Percentiles rank a stretch among this genome's conserved stretches.
Conservation (phyloP, 345 rosid genomes). For the Syzygium grande region DNA sequence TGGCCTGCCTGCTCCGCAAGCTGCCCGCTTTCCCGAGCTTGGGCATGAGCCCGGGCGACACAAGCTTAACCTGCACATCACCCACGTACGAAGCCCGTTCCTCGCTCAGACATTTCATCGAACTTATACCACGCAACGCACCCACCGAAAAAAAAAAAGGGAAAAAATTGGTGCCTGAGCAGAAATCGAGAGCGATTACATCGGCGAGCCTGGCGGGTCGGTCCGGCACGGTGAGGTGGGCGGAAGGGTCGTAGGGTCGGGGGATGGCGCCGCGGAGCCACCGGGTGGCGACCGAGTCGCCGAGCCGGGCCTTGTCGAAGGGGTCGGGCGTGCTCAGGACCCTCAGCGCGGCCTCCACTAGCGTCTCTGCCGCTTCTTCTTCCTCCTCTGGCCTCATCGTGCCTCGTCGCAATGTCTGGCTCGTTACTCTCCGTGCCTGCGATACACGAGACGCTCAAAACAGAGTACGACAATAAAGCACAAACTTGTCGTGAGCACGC, state of each 20-base stretch:
- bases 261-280: constrained; percentile 77
- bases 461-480: too few relatives aligned
- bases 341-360: constrained; percentile 64
- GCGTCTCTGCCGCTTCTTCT: constrained; percentile 27
- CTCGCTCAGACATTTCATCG: constrained; percentile 21
- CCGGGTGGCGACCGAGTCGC: constrained; percentile 54
- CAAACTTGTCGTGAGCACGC: too few relatives aligned
- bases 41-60: constrained; percentile 85
- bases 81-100: not conserved
- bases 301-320: constrained; percentile 63
- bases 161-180: not conserved
- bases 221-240: constrained; percentile 51
- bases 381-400: not conserved
- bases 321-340: constrained; percentile 80
- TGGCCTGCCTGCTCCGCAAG: constrained; percentile 87
- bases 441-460: too few relatives aligned
- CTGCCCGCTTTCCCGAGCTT: constrained; percentile 93
- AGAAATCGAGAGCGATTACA: constrained; percentile 11
- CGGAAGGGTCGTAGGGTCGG: constrained; percentile 37
- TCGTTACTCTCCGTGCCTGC: too few relatives aligned
- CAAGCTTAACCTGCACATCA: constrained; percentile 54
- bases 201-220: constrained; percentile 76
- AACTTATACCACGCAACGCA: not conserved
- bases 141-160: not conserved
- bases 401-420: not conserved